phyloP scores from a whole-genome alignment of 805 yeast species.

The Nakazawaea holstii region DNA sequence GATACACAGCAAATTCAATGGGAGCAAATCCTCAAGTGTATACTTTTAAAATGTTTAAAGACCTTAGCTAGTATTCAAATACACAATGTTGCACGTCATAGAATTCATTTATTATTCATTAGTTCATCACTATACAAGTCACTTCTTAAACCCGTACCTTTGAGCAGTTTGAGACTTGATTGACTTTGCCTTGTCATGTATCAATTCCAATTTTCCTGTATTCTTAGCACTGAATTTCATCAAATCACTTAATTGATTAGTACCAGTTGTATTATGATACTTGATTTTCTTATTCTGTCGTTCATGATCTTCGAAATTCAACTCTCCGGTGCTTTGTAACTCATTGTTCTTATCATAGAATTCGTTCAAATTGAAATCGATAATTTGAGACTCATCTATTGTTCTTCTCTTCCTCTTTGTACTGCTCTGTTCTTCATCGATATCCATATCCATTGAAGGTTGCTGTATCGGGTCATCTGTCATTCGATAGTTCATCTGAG shows the following conservation, averaged over 20 bases:
- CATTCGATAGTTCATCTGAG: background rate
- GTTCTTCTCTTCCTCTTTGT: conserved; percentile 6
- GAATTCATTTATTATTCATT: too few species aligned
- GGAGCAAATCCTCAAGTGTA: too few species aligned
- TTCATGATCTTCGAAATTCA: conserved; percentile 20
- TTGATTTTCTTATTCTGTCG: conserved; percentile 17
- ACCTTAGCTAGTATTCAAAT: too few species aligned
- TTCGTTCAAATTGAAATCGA: conserved; percentile 30
- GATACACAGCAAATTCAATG: too few species aligned
- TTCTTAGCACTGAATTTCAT: conserved; percentile 25
- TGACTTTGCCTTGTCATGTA: conserved; percentile 15
- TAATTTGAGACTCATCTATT: conserved; percentile 20
- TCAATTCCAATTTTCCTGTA: conserved; percentile 18
- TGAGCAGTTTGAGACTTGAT: conserved; percentile 13
- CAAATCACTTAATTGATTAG: conserved; percentile 26
- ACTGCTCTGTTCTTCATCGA: background rate
- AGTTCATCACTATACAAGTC: too few species aligned
- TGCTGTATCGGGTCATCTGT: background rate
- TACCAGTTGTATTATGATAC: conserved; percentile 22
- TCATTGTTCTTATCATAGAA: conserved; percentile 30
- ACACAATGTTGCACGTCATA: too few species aligned
- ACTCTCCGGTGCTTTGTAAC: conserved; percentile 25
- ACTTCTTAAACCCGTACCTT: conserved; percentile 16
- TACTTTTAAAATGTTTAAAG: too few species aligned
- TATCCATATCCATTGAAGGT: background rate